Conservation (phyloP, 2,329 filamentous ascomycete species). For the Magnaporthiopsis rhizophila region DNA sequence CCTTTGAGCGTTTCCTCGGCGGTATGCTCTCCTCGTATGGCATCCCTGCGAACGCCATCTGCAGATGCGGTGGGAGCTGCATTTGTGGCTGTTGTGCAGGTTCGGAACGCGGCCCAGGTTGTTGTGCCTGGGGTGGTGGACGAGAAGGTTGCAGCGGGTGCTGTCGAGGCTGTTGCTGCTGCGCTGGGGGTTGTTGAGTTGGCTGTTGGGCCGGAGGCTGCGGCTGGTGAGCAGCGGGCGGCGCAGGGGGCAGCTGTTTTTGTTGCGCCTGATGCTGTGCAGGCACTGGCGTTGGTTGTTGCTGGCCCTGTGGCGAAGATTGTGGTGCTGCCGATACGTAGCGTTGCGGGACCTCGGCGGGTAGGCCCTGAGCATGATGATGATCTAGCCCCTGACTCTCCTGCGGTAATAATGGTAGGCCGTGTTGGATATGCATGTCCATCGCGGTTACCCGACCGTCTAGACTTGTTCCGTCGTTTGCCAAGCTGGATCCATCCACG, state of each 20-base stretch:
- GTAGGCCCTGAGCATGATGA: neutral
- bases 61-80: constrained; percentile 24
- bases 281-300: constrained; percentile 15
- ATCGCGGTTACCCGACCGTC: neutral
- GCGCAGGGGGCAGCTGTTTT: neutral
- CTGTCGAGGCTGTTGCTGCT: constrained; percentile 3
- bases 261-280: constrained; percentile 9
- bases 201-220: constrained; percentile 16
- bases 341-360: neutral
- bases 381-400: neutral
- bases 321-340: constrained; percentile 8
- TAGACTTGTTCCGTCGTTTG: neutral
- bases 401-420: constrained; percentile 8
- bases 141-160: constrained; percentile 14
- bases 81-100: constrained; percentile 15
- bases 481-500: constrained; percentile 1
- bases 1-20: constrained; percentile 73
- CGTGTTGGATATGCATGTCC: constrained; percentile 4
- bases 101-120: constrained; percentile 14
- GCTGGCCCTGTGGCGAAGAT: constrained; percentile 11
- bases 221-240: constrained; percentile 5
- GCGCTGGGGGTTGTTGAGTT: neutral
- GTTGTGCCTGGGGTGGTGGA: constrained; percentile 18
- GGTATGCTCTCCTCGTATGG: constrained; percentile 48
- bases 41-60: constrained; percentile 27